These are phyloP conservation scores for Trapa bicornis DNA, from an alignment of 345 rosid genomes.

Conservation along the genomic window DNA sequence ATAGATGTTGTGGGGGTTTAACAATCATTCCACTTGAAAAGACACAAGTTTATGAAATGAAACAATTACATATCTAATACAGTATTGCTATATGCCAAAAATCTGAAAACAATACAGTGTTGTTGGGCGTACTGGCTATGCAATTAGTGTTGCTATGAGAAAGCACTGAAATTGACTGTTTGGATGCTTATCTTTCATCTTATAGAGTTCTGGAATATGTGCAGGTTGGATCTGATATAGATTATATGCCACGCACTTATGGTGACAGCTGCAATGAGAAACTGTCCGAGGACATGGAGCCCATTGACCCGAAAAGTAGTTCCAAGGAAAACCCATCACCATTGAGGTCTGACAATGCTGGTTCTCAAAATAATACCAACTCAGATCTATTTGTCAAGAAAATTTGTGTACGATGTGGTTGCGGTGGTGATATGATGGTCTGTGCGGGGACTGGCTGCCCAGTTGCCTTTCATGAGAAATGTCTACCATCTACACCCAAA, in stretches of 20 bases:
- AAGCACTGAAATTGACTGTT: not conserved
- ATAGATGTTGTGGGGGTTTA: not conserved
- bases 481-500: constrained; percentile 16
- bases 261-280: not conserved
- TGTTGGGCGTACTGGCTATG: not conserved
- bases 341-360: constrained; percentile 1
- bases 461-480: constrained; percentile 31
- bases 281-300: constrained; percentile 4
- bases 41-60: not conserved
- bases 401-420: constrained; percentile 24
- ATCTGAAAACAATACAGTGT: not conserved
- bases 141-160: not conserved
- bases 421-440: constrained; percentile 19
- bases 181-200: not conserved
- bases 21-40: not conserved
- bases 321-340: not conserved
- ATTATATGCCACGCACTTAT: not conserved
- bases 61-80: not conserved
- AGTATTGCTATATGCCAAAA: not conserved
- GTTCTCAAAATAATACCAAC: not conserved
- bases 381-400: constrained; percentile 10
- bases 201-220: not conserved
- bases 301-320: not conserved
- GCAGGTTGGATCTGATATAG: not conserved
- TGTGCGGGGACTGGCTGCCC: constrained; percentile 35